Percentiles rank a stretch among this genome's conserved stretches.
Evolutionary conservation across 768 basidiomycete species (phyloP).

Genomic region (Trametes sanguinea): DNA sequence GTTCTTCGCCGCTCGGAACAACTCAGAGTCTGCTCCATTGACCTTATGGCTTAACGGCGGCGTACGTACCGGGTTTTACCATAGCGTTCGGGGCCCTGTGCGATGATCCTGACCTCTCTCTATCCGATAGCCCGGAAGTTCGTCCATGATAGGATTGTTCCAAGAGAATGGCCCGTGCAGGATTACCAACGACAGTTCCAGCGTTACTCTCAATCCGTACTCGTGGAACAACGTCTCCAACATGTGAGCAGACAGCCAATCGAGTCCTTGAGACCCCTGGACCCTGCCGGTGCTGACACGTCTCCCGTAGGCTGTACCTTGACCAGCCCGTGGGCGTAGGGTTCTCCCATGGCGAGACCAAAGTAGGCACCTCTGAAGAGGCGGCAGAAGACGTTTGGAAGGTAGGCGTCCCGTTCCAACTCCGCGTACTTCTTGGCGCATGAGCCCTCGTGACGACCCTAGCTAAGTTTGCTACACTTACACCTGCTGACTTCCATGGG

Average conservation of each 20-base stretch:
- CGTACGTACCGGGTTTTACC: constrained; percentile 28
- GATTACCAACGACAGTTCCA: constrained; percentile 54
- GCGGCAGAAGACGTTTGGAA: constrained; percentile 63
- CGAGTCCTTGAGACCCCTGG: not conserved
- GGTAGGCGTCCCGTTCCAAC: constrained; percentile 15
- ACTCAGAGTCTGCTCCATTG: constrained; percentile 59
- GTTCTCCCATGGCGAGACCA: constrained; percentile 57
- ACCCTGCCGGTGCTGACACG: not conserved
- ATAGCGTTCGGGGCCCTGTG: not conserved
- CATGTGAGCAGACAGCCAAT: constrained; percentile 32
- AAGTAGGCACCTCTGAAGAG: constrained; percentile 53
- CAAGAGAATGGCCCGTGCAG: constrained; percentile 46
- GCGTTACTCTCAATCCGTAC: constrained; percentile 53
- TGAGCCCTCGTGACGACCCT: not conserved
- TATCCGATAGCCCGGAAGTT: constrained; percentile 38
- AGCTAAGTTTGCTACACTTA: not conserved
- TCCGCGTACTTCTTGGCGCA: constrained; percentile 1
- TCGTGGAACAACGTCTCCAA: constrained; percentile 63
- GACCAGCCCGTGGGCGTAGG: constrained; percentile 66
- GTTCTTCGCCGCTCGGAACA: constrained; percentile 68
- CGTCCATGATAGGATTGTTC: constrained; percentile 41
- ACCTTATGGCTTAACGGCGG: constrained; percentile 68
- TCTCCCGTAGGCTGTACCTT: constrained; percentile 47
- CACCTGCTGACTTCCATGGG: not conserved
- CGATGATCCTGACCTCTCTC: not conserved